These are phyloP conservation scores for Ophiostoma tasmaniense DNA, from an alignment of 2,329 filamentous ascomycete species.

Conservation along the genomic window DNA sequence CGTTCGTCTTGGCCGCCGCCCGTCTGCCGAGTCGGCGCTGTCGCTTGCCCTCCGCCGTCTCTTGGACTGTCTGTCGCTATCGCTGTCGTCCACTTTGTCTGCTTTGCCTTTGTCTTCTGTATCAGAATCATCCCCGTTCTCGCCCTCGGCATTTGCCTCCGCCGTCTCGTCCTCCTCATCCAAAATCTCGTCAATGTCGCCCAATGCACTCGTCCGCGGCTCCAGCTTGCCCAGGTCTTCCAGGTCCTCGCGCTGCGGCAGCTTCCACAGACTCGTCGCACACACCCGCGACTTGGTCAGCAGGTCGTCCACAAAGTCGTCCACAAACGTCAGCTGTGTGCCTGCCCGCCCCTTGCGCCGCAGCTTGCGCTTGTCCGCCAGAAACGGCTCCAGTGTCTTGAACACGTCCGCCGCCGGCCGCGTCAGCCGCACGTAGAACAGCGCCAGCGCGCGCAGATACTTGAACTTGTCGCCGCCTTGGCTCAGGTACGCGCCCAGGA, in stretches of 20 bases:
- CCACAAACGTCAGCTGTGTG: slow-evolving; percentile 69
- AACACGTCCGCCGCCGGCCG: slow-evolving; percentile 77
- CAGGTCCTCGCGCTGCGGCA: slow-evolving; percentile 70
- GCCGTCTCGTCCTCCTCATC: slow-evolving; percentile 44
- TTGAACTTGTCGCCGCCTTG: slow-evolving; percentile 70
- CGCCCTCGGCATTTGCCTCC: background rate
- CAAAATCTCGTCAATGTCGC: slow-evolving; percentile 65
- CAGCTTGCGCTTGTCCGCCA: slow-evolving; percentile 78
- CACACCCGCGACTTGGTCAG: slow-evolving; percentile 84
- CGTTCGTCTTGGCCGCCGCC: background rate
- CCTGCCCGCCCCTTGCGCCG: slow-evolving; percentile 66
- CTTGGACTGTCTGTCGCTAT: background rate
- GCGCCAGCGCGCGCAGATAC: slow-evolving; percentile 81
- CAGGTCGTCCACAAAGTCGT: slow-evolving; percentile 90
- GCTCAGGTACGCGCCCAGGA: slow-evolving; percentile 71
- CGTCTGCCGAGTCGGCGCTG: background rate
- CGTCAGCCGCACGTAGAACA: slow-evolving; percentile 88
- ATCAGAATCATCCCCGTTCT: background rate
- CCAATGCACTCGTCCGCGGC: slow-evolving; percentile 73
- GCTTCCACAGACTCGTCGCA: slow-evolving; percentile 84
- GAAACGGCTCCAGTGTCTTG: slow-evolving; percentile 66
- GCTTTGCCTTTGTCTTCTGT: slow-evolving; percentile 2
- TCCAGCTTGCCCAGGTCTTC: slow-evolving; percentile 88
- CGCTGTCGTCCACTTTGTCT: background rate
- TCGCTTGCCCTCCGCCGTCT: background rate